These are phyloP conservation scores for Debaryomycetaceae sp. DNA, from an alignment of 1,139 yeast species.

Conservation along the genomic window DNA sequence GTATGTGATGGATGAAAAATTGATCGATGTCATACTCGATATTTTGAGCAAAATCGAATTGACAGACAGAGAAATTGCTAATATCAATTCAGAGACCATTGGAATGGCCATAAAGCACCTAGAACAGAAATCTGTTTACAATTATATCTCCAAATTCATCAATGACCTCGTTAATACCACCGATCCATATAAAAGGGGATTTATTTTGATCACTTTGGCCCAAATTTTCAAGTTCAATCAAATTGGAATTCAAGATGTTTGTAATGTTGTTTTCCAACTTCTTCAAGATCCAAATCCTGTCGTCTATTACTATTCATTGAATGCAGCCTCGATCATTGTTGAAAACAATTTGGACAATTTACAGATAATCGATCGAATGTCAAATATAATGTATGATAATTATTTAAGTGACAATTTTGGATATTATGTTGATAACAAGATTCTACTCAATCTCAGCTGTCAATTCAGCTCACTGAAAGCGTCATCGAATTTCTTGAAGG, in stretches of 20 bases:
- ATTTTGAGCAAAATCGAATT: slow-evolving; percentile 50
- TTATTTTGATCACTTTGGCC: slow-evolving; percentile 58
- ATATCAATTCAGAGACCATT: slow-evolving; percentile 61
- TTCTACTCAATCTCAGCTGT: slow-evolving; percentile 28
- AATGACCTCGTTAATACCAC: slow-evolving; percentile 52
- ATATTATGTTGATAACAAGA: slow-evolving; percentile 21
- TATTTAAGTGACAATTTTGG: slow-evolving; percentile 54
- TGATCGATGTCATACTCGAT: slow-evolving; percentile 52
- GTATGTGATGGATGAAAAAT: slow-evolving; percentile 36
- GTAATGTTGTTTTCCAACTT: slow-evolving; percentile 59
- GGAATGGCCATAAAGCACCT: slow-evolving; percentile 56
- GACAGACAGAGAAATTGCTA: slow-evolving; percentile 36
- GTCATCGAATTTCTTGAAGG: slow-evolving; percentile 25
- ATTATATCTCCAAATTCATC: slow-evolving; percentile 52
- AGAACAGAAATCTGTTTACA: slow-evolving; percentile 33
- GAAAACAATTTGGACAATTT: slow-evolving; percentile 54
- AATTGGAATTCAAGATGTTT: slow-evolving; percentile 38
- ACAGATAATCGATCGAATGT: slow-evolving; percentile 40
- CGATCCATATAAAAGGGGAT: slow-evolving; percentile 65
- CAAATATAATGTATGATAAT: slow-evolving; percentile 45
- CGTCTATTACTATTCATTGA: slow-evolving; percentile 71
- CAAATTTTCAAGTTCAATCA: slow-evolving; percentile 48
- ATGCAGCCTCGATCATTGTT: slow-evolving; percentile 55
- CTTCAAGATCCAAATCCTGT: slow-evolving; percentile 80
- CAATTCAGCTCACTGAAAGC: slow-evolving; percentile 24